Percentiles rank a stretch among this genome's conserved stretches.
Evolutionary conservation across 78 protist species (phyloP).

Genomic region (Bodo saltans): DNA sequence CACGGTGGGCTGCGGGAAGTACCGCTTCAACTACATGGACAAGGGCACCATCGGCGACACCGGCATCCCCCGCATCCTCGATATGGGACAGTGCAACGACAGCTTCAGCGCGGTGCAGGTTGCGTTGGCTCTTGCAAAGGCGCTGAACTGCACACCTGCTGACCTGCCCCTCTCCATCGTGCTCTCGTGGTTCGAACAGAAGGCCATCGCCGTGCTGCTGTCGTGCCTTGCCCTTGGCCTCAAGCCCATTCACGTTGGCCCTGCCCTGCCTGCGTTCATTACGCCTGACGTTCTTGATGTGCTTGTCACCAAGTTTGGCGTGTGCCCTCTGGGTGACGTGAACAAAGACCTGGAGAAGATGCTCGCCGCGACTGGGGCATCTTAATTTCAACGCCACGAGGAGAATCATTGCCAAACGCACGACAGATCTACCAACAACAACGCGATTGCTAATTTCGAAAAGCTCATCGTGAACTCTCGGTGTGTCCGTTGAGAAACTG

Average conservation of each 20-base stretch:
- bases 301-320: conserved; percentile 5
- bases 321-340: background rate
- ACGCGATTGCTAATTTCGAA: too few species aligned
- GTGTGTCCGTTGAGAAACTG: too few species aligned
- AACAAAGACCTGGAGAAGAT: background rate
- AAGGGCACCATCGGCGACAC: conserved; percentile 57
- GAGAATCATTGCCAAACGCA: too few species aligned
- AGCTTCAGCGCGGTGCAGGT: conserved; percentile 64
- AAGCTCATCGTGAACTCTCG: too few species aligned
- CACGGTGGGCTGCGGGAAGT: conserved; percentile 66
- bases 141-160: conserved; percentile 33
- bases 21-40: conserved; percentile 46
- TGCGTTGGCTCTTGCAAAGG: conserved; percentile 58
- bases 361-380: background rate
- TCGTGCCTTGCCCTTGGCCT: conserved; percentile 64
- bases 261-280: conserved; percentile 72
- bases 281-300: conserved; percentile 22
- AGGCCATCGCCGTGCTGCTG: conserved; percentile 75
- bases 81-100: conserved; percentile 90
- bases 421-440: too few species aligned
- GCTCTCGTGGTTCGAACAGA: conserved; percentile 78
- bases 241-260: conserved; percentile 70
- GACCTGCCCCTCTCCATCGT: conserved; percentile 64
- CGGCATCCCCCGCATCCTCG: conserved; percentile 78
- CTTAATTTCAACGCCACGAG: too few species aligned